Evolutionary conservation across 495 filamentous ascomycete genomes (phyloP), one percentile per base, ranked within the genome.

Genomic region (Achaetomiella virescens): DNA sequence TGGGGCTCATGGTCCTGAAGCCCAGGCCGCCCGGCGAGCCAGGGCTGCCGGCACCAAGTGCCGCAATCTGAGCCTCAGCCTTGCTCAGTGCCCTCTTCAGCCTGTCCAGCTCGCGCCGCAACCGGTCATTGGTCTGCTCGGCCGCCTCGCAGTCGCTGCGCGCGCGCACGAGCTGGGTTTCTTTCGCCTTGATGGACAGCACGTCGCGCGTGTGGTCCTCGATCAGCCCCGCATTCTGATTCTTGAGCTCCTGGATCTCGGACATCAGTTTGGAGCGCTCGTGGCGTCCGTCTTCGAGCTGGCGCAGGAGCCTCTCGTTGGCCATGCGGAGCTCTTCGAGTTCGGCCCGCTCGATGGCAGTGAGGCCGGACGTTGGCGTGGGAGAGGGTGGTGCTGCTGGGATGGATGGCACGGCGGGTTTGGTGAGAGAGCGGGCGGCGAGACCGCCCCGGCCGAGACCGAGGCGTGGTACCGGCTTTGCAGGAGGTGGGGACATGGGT

Each of bases 141-240:
- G 91, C 87, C 3, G 88, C 80, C 70, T 99, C 92, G 42, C 87
- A 87, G 58, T 99, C 95, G 62, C 85, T 86, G 17, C 91, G 82
- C 25, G 93, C 91, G 24, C 95, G 84, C 9, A 97, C 91, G 8
- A 99, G 78, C 63, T 99, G 95, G 6, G 95, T 97, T 68, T 97
- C 95, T 69, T 99, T 99, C 33, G 95, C 95, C 61, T 97, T 97
- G 70, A 97, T 91, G 60, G 89, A 89, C 20, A 99, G 79, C 10
- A 96, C 89, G 66, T 97, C 93, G 48, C 92, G 77, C 2, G 95
- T 99, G 64, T 97, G 92, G 61, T 97, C 93, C 72, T 99, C 95
- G 48, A 97, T 97, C 15, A 97, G 78, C 60, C 96, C 87, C 15
- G 95, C 93, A 61, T 99, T 97, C 64, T 96, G 87, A 60, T 95